phyloP scores from a whole-genome alignment of 805 yeast genomes.

The Candida morakotiae region DNA sequence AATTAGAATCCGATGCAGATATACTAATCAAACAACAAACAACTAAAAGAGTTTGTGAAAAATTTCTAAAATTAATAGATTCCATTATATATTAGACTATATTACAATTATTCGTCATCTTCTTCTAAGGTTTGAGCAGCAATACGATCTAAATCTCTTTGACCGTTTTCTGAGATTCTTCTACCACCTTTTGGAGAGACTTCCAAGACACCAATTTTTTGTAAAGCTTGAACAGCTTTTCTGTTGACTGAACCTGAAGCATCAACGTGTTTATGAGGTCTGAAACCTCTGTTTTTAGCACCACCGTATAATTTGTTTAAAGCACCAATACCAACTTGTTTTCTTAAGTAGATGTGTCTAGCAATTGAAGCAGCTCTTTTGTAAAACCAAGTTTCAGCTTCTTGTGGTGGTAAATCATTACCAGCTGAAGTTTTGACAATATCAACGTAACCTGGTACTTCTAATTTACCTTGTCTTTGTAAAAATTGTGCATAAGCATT shows the following conservation, averaged over 20 bases:
- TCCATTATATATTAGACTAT: slow-evolving; percentile 3
- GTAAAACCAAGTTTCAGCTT: slow-evolving; percentile 99
- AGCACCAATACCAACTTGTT: slow-evolving; percentile 98
- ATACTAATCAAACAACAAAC: slow-evolving; percentile 20
- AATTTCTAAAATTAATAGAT: slow-evolving; percentile 8
- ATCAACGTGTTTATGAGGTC: slow-evolving; percentile 97
- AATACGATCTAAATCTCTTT: slow-evolving; percentile 99
- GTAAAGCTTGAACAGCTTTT: slow-evolving; percentile 95
- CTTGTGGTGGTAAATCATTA: slow-evolving; percentile 99
- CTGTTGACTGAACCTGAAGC: slow-evolving; percentile 99
- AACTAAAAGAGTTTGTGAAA: slow-evolving; percentile 14
- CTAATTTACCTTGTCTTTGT: slow-evolving; percentile 99
- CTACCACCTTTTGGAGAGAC: slow-evolving; percentile 98
- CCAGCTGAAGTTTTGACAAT: slow-evolving; percentile 98
- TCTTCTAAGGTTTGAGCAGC: slow-evolving; percentile 98
- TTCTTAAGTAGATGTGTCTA: slow-evolving; percentile 99
- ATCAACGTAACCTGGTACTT: slow-evolving; percentile 99
- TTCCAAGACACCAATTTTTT: slow-evolving; percentile 97
- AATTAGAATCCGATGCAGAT: slow-evolving; percentile 43
- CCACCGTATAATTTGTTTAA: slow-evolving; percentile 99
- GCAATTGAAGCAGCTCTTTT: slow-evolving; percentile 99
- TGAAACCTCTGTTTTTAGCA: slow-evolving; percentile 97
- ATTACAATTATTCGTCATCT: slow-evolving; percentile 57
- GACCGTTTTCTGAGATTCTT: slow-evolving; percentile 98
- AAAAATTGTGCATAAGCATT: slow-evolving; percentile 99